phyloP scores from a whole-genome alignment of 495 filamentous ascomycete species.

The Xylaria cubensis region DNA sequence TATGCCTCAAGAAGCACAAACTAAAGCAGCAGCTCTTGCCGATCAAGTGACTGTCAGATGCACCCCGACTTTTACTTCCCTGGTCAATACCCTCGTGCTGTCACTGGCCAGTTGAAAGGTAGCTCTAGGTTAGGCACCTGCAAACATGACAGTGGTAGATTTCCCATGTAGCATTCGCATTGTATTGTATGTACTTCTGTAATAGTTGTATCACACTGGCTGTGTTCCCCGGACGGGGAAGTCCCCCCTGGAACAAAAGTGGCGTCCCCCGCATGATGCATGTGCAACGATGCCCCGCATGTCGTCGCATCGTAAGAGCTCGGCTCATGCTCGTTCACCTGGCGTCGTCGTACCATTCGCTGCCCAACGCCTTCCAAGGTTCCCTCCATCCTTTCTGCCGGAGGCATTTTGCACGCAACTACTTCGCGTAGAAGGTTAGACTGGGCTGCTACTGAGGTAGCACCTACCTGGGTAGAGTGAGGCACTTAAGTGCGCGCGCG shows the following conservation, averaged over 20 bases:
- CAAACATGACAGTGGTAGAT: not conserved
- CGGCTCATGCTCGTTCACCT: constrained; percentile 38
- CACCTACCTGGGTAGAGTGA: not conserved
- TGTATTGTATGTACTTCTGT: not conserved
- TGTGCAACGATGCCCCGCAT: constrained; percentile 25
- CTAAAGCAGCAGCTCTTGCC: constrained; percentile 1
- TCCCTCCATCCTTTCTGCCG: constrained; percentile 4
- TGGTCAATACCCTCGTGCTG: not conserved
- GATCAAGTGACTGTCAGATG: constrained; percentile 17
- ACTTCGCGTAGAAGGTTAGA: not conserved
- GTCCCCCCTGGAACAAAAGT: not conserved
- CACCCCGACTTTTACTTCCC: constrained; percentile 4
- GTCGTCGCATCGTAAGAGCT: constrained; percentile 41
- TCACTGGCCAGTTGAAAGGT: not conserved
- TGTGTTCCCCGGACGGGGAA: not conserved
- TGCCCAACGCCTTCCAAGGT: not conserved
- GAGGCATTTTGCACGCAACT: not conserved
- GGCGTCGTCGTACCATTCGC: constrained; percentile 9
- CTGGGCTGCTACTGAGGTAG: not conserved
- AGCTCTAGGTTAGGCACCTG: not conserved
- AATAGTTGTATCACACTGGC: no score
- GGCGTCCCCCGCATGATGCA: constrained; percentile 20
- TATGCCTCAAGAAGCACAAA: constrained; percentile 15
- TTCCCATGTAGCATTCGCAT: not conserved
- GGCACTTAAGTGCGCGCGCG: not conserved